Evolutionary conservation across 805 yeast genomes (phyloP), one percentile per base, ranked within the genome.

Genomic region (Sugiyamaella qingdaonensis): DNA sequence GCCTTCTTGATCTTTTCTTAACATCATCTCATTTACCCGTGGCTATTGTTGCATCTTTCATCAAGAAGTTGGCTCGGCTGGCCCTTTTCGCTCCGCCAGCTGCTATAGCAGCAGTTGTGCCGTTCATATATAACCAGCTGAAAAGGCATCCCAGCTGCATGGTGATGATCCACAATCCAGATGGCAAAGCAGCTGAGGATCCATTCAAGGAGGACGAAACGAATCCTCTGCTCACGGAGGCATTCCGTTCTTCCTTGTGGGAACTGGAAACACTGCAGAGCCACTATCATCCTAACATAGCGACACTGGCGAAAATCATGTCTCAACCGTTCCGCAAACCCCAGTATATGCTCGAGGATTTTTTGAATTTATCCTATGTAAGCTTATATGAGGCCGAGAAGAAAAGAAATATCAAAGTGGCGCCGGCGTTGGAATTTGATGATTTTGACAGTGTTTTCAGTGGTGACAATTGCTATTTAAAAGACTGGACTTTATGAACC

Each of bases 221-320:
- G 1, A 89, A 92, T 66, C 99, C 99, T 2, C 75, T 85, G 53
- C 73, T 78, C 54, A 86, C 97, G 0, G 74, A 80, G 33, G 97
- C 98, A 2, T 73, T 91, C 34, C 84, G 79, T 7, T 87, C 96
- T 0, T 91, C 97, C 0, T 69, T 91, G 46, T 94, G 99, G 99
- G 99, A 94, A 69, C 66, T 92, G 53, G 88, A 86, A 54, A 77
- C 95, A 0, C 71, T 87, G 53, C 81, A 84, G 73, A 70, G 80
- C 10, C 99, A 94, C 67, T 92, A 90, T 65, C 98, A 94, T 71
- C 97, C 98, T 13, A 94, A 94, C 63, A 89, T 94, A 10, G 92
- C 97, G 1, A 86, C 97, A 0, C 74, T 94, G 61, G 97, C 97
- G 14, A 85, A 82, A 65, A 87, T 94, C 31, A 86, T 88, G 65